Evolutionary conservation across 1,139 yeast genomes (phyloP).

Genomic region (Neolecta irregularis): DNA sequence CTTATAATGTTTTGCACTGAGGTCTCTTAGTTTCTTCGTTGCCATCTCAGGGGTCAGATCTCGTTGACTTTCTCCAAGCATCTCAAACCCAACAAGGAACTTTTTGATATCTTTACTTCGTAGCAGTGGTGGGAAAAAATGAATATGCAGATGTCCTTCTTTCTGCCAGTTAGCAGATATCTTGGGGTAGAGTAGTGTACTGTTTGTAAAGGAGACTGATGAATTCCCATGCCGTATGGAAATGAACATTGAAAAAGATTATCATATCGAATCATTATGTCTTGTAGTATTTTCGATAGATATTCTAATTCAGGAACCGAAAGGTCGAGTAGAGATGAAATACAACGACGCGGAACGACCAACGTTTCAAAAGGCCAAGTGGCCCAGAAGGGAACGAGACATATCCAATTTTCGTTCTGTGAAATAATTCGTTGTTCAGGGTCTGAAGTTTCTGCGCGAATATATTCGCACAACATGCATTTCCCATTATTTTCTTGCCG

Average conservation of each 20-base stretch:
- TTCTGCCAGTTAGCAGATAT: conserved; percentile 5
- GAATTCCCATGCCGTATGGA: conserved; percentile 73
- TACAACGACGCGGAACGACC: conserved; percentile 40
- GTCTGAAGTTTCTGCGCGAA: conserved; percentile 35
- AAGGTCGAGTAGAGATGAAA: conserved; percentile 39
- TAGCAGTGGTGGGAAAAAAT: conserved; percentile 63
- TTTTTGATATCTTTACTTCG: conserved; percentile 63
- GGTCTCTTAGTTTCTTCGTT: conserved; percentile 38
- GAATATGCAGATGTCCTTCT: conserved; percentile 55
- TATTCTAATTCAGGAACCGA: conserved; percentile 36
- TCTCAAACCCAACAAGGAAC: conserved; percentile 55
- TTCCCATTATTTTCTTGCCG: conserved; percentile 27
- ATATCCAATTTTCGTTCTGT: conserved; percentile 48
- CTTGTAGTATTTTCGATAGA: conserved; percentile 40
- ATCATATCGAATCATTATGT: conserved; percentile 51
- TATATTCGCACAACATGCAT: conserved; percentile 51
- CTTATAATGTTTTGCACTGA: conserved; percentile 22
- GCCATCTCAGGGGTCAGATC: conserved; percentile 67
- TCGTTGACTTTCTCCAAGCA: conserved; percentile 67
- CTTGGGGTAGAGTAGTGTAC: conserved; percentile 22
- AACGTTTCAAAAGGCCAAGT: conserved; percentile 69
- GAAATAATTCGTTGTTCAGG: conserved; percentile 34
- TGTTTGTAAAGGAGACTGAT: conserved; percentile 38
- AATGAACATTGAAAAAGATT: conserved; percentile 54
- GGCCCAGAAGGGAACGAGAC: conserved; percentile 75